phyloP scores from a whole-genome alignment of 176 grass and related monocot species.

The Luzula sylvatica region DNA sequence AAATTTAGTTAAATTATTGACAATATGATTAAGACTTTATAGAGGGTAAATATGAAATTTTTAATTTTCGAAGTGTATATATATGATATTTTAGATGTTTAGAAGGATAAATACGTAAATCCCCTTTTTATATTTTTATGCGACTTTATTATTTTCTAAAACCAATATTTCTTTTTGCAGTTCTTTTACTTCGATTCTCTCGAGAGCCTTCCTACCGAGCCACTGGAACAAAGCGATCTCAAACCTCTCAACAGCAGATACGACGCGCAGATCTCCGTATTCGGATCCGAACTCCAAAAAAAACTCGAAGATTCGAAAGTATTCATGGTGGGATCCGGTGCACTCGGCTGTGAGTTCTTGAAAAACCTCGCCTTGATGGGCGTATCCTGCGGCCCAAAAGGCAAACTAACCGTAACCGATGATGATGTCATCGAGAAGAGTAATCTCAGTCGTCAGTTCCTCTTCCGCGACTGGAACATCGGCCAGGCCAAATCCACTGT shows the following conservation, averaged over 20 bases:
- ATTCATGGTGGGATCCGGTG: slow-evolving; percentile 38
- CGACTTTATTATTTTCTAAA: background rate
- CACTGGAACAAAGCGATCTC: slow-evolving; percentile 22
- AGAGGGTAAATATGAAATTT: background rate
- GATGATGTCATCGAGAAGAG: slow-evolving; percentile 41
- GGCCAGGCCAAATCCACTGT: slow-evolving; percentile 31
- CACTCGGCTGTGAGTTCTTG: slow-evolving; percentile 35
- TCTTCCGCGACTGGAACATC: slow-evolving; percentile 40
- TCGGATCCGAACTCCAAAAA: slow-evolving; percentile 41
- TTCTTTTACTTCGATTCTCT: slow-evolving; percentile 46
- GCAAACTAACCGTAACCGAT: slow-evolving; percentile 32
- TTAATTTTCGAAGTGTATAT: background rate
- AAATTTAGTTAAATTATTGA: background rate
- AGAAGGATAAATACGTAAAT: background rate
- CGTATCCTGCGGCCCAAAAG: slow-evolving; percentile 29
- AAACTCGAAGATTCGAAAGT: slow-evolving; percentile 35
- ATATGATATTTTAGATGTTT: background rate
- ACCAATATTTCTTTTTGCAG: slow-evolving; percentile 16
- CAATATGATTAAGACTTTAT: background rate
- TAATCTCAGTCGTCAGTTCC: slow-evolving; percentile 38
- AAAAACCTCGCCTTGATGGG: slow-evolving; percentile 44
- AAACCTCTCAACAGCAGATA: slow-evolving; percentile 29
- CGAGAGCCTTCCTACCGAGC: slow-evolving; percentile 31
- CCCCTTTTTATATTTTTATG: background rate
- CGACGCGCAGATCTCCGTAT: slow-evolving; percentile 37